A percentile compares a stretch with the other conserved stretches of the same genome.
phyloP scores from a whole-genome alignment of 2,329 filamentous ascomycete species.

The Neonectria sp. region DNA sequence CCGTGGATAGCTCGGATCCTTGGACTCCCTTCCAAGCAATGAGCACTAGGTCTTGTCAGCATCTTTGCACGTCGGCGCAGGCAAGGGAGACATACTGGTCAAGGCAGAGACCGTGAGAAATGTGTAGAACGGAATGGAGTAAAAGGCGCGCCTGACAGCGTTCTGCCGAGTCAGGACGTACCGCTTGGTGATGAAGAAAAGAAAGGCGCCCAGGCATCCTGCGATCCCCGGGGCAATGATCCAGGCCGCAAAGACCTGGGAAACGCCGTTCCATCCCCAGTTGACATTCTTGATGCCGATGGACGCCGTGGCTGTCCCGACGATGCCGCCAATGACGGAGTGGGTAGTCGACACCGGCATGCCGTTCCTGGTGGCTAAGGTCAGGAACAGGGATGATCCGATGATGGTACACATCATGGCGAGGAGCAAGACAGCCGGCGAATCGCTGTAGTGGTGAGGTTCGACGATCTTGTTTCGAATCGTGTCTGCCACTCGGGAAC shows the following conservation, averaged over 20 bases:
- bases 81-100: constrained; percentile 47
- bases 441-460: constrained; percentile 58
- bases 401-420: constrained; percentile 70
- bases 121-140: constrained; percentile 55
- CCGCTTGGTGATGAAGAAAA: constrained; percentile 55
- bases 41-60: constrained; percentile 58
- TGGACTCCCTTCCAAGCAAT: constrained; percentile 63
- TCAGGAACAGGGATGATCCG: constrained; percentile 66
- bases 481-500: constrained; percentile 58
- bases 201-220: constrained; percentile 48
- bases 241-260: constrained; percentile 58
- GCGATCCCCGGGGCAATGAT: constrained; percentile 54
- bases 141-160: constrained; percentile 53
- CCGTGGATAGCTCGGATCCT: constrained; percentile 39
- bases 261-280: constrained; percentile 56
- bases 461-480: constrained; percentile 64
- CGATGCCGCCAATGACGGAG: constrained; percentile 62
- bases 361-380: constrained; percentile 65
- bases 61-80: neutral
- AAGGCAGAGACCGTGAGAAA: constrained; percentile 55
- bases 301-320: constrained; percentile 55
- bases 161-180: constrained; percentile 47
- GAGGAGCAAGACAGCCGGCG: constrained; percentile 65
- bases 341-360: constrained; percentile 70
- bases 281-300: constrained; percentile 55